phyloP scores from a whole-genome alignment of 2,329 filamentous ascomycete genomes.

The Apiospora saccharicola region DNA sequence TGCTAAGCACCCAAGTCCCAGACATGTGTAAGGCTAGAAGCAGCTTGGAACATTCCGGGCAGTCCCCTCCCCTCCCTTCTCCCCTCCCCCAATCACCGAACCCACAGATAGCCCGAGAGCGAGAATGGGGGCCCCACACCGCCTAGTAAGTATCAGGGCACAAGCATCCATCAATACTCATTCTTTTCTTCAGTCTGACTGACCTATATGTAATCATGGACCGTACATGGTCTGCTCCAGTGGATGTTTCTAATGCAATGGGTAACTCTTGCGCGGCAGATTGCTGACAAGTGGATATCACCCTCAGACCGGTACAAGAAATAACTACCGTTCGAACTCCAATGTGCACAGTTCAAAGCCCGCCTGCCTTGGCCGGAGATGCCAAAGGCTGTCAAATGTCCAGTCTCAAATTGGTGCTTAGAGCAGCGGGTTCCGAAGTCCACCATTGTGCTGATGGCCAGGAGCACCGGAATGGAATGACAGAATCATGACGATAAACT shows the following conservation, averaged over 20 bases:
- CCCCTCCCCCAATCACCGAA: neutral
- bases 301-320: neutral
- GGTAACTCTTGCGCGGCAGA: neutral
- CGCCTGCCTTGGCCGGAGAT: neutral
- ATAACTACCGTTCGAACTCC: neutral
- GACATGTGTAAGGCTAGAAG: conserved; percentile 11
- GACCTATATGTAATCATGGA: no score
- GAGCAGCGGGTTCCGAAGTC: neutral
- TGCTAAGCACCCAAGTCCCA: conserved; percentile 1
- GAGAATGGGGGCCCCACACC: neutral
- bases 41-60: conserved; percentile 16
- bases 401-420: neutral
- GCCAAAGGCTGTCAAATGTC: neutral
- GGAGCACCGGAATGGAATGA: neutral
- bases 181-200: no score
- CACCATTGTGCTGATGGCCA: neutral
- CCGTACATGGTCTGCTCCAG: no score
- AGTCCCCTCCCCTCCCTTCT: neutral
- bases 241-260: neutral
- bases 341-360: neutral
- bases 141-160: no score
- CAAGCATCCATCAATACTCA: no score
- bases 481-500: conserved; percentile 3
- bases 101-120: neutral
- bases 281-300: neutral